Evolutionary conservation across 805 yeast species (phyloP), one percentile per base, ranked within the genome.

Genomic region (Tetrapisispora pingtungensis): DNA sequence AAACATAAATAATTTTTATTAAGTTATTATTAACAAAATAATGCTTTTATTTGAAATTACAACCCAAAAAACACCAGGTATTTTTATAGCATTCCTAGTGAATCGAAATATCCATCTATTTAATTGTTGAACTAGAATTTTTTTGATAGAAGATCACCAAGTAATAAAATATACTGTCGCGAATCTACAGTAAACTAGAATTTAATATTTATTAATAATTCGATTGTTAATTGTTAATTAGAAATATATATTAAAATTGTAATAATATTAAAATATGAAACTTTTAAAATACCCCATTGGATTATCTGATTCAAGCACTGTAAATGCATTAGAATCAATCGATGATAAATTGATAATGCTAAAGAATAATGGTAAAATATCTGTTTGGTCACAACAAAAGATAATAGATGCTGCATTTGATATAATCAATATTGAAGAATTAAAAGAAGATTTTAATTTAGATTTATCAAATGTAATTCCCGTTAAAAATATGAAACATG

Each of bases 351-450:
- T 59, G 15, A 19, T 59, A 12, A 27, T 61, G 30, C 48, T 53
- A 3, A 53, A 52, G n/a, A 49, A 49, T 14, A 53, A 50, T 15
- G 55, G 57, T 40, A 56, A 54, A 52, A 56, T 57, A 50, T 44
- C 52, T 31, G 56, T 59, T 4, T 61, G 64, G 62, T 42, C 49
- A 7, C 57, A 56, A 43, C 38, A 44, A 28, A 43, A 49, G 30
- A 41, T 62, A 15, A 46, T 55, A n/a, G 55, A 57, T 40, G 57
- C 64, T 5, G 65, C 66, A 18, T 51, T 53, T 35, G 61, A 58
- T 43, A 55, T 51, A 31, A 38, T 48, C 7, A 48, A 49, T 27
- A 51, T 56, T 24, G 44, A 43, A 32, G 54, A 51, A 27, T 41
- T 58, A 31, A 20, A 38, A 14, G 42, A 27, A 10, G 41, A 38